Evolutionary conservation across 345 rosid species (phyloP).

Genomic region (Eucalyptus globulus): DNA sequence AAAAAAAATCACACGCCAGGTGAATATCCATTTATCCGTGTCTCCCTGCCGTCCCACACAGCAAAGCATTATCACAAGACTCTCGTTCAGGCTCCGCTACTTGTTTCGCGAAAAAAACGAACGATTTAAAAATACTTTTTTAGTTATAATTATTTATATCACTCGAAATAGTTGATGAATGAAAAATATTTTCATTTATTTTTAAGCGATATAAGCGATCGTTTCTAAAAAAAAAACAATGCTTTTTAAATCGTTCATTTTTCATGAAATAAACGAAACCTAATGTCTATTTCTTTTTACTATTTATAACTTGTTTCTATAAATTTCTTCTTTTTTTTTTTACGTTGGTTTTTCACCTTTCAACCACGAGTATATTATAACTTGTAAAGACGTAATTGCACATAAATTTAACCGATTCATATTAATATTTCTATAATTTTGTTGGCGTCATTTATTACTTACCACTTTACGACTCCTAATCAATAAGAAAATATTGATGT

Average conservation of each 20-base stretch:
- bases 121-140: no score
- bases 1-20: background rate
- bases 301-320: background rate
- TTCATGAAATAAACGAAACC: rapidly evolving
- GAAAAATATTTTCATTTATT: no score
- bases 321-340: background rate
- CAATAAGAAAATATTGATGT: background rate
- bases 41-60: no score
- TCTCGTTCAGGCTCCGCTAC: no score
- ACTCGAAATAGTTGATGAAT: no score
- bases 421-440: background rate
- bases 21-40: background rate
- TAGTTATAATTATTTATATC: no score
- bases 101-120: no score
- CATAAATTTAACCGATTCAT: background rate
- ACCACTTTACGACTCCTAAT: background rate
- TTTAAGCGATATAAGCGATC: no score
- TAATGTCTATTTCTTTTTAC: background rate
- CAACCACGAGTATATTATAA: background rate
- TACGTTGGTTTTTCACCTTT: background rate
- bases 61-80: no score
- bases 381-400: background rate
- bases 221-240: no score
- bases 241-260: no score
- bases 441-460: background rate